Evolutionary conservation across 2,329 filamentous ascomycete genomes (phyloP).

Genomic region (Hypoxylon sp.): DNA sequence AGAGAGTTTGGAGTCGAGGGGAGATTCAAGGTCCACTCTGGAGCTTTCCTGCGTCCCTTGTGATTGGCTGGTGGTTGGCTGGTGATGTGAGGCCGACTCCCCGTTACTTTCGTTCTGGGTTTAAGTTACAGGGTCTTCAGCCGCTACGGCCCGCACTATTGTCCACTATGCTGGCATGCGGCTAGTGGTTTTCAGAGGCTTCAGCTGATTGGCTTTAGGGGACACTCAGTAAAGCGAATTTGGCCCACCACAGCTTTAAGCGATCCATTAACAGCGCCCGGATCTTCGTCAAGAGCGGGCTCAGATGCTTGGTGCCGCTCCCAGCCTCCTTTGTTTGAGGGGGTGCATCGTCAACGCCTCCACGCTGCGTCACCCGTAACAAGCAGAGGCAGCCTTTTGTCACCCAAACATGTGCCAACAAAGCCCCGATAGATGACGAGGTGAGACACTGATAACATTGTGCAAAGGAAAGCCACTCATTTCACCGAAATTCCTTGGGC

Average conservation of each 20-base stretch:
- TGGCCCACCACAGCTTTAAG: slow-evolving; percentile 22
- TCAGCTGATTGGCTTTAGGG: slow-evolving; percentile 24
- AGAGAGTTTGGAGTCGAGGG: slow-evolving; percentile 21
- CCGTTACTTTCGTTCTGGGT: slow-evolving; percentile 18
- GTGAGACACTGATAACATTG: background rate
- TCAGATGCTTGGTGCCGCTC: slow-evolving; percentile 17
- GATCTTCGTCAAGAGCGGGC: slow-evolving; percentile 19
- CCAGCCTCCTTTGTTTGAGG: slow-evolving; percentile 25
- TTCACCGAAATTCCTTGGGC: background rate
- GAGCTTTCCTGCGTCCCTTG: background rate
- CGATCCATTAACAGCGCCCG: slow-evolving; percentile 12
- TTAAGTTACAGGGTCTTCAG: slow-evolving; percentile 23
- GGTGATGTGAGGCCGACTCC: slow-evolving; percentile 11
- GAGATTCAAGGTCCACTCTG: slow-evolving; percentile 7
- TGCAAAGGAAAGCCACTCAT: slow-evolving; percentile 10
- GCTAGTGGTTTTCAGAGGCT: slow-evolving; percentile 2
- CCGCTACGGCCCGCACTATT: slow-evolving; percentile 39
- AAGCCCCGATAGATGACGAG: slow-evolving; percentile 8
- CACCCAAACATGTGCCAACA: slow-evolving; percentile 23
- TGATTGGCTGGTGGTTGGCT: slow-evolving; percentile 35
- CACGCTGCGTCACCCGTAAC: slow-evolving; percentile 1
- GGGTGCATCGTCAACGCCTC: slow-evolving; percentile 10
- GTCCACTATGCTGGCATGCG: slow-evolving; percentile 30
- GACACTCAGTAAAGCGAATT: background rate
- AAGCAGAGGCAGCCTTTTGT: slow-evolving; percentile 21